Base-by-base conservation (phyloP, 106 monocot genomes). In the Apostasia shenzhenica region DNA sequence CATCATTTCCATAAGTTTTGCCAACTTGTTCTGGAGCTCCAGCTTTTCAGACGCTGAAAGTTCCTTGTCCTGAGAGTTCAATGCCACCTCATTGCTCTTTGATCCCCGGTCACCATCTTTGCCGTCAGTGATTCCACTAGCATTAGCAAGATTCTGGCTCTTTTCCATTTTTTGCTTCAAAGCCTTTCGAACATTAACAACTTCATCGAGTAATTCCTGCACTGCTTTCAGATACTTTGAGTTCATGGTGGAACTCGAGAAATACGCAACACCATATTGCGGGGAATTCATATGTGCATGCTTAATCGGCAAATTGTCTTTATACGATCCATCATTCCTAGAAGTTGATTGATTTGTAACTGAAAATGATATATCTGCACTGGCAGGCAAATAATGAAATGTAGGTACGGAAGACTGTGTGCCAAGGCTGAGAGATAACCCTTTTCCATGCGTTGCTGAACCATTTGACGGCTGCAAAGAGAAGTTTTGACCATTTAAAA, bases 1-100 rank as follows among this genome's bases (percentile, higher is more conserved):
- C 56, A 89, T 67, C 95, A 95, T 95, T 40, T 69, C 82, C 79
- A 95, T 67, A 54, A 95, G 89, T 78, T 95, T 91, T 11, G 84
- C 67, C 84, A 92, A 66, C 78, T 86, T 95, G 73, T 79, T 86
- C 72, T 95, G 95, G 55, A 95, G 85, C 40, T 95, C 95, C 59
- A 88, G 82, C 63, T 73, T 86, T 59, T 92, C 95, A 57, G 74
- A 78, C 1, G 81, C 54, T 40, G 95, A 84, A 43, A 92, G 58
- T 63, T 84, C 88, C 40, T 6, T 61, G 61, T 82, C 87, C 48
- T 82, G 71, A 61, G 64, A 69, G 9, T 81, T 82, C 45, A 50
- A 63, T 69, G 79, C 52, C 8, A 63, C 40, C 10, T 63, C 77
- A 26, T 83, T 82, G 59, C 81, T 72, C 70, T 82, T 87, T 57